Conservation (phyloP, 2,329 filamentous ascomycete genomes). For the Stemphylium vesicarium region DNA sequence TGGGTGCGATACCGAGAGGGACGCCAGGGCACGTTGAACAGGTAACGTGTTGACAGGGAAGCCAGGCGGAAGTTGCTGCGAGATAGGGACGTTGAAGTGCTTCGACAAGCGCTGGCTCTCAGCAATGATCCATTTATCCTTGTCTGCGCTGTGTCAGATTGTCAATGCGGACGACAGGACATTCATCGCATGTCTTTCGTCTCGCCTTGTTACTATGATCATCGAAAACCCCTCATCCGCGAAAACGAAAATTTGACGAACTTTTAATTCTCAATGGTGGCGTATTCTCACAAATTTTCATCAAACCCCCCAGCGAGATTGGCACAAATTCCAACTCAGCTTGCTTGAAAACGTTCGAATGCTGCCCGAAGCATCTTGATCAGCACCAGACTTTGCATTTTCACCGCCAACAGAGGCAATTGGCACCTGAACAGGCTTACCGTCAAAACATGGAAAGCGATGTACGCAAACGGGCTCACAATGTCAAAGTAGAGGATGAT, state of each 20-base stretch:
- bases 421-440: slow-evolving; percentile 46
- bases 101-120: slow-evolving; percentile 63
- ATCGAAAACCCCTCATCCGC: not conserved
- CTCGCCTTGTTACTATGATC: no score
- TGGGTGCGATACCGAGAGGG: slow-evolving; percentile 52
- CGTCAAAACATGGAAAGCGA: slow-evolving; percentile 62
- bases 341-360: slow-evolving; percentile 61
- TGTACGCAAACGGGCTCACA: slow-evolving; percentile 66
- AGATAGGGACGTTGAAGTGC: slow-evolving; percentile 62
- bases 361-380: slow-evolving; percentile 44
- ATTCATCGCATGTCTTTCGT: not conserved
- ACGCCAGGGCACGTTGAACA: slow-evolving; percentile 60
- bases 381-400: not conserved
- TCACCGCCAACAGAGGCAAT: not conserved
- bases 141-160: slow-evolving; percentile 55
- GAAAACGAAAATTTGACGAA: slow-evolving; percentile 33
- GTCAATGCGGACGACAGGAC: not conserved
- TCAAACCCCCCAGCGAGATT: slow-evolving; percentile 65
- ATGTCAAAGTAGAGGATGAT: slow-evolving; percentile 66
- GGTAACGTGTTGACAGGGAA: slow-evolving; percentile 62
- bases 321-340: slow-evolving; percentile 64
- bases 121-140: slow-evolving; percentile 61
- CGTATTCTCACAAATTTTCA: slow-evolving; percentile 62
- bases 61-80: slow-evolving; percentile 51
- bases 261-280: slow-evolving; percentile 64